Evolutionary conservation across 805 yeast genomes (phyloP), one percentile per base, ranked within the genome.

Genomic region (Lipomyces orientalis): DNA sequence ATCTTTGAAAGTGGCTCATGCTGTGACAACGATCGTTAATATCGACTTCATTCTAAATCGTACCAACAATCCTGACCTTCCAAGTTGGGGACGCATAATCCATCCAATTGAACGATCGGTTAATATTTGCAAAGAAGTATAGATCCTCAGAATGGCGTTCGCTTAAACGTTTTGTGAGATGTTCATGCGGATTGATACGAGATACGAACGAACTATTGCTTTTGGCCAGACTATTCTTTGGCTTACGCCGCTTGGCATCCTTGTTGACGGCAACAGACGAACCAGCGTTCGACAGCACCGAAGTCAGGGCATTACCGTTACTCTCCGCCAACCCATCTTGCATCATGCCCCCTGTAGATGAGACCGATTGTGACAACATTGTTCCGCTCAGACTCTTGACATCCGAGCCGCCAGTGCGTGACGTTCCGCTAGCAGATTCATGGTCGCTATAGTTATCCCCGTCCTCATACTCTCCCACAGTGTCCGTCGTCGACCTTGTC

Each of bases 1-100:
- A 81, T 69, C 73, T 79, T 79, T 49, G 76, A 59, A 64, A 81
- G 71, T 19, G 82, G 79, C 69, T 81, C 83, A 59, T 79, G 79
- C 68, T 71, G 71, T 29, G 5, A 25, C 29, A 49, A 8, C 31
- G 34, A 52, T 25, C 34, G 22, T 52, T 52, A 52, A 52, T 25
- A 10, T 14, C 34, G 55, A 52, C 14, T 25, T 25, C 8, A 12
- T 16, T 25, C 19, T 7, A n/a, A 7, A 12, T 25, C 6, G 12
- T 58, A n/a, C 1, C 34, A 16, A 52, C 55, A 19, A 52, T 6
- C 34, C 55, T 25, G 19, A 52, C 55, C 55, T 65, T 56, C 63
- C 64, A 34, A 8, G 65, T 49, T 9, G 70, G 62, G 14, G 68
- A 59, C 22, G 68, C 75, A 58, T 74, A 68, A 66, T 80, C 81